Evolutionary conservation across 1,284 basidiomycete genomes (phyloP), one percentile per base, ranked within the genome.

Genomic region (Papiliotrema nemorosa): DNA sequence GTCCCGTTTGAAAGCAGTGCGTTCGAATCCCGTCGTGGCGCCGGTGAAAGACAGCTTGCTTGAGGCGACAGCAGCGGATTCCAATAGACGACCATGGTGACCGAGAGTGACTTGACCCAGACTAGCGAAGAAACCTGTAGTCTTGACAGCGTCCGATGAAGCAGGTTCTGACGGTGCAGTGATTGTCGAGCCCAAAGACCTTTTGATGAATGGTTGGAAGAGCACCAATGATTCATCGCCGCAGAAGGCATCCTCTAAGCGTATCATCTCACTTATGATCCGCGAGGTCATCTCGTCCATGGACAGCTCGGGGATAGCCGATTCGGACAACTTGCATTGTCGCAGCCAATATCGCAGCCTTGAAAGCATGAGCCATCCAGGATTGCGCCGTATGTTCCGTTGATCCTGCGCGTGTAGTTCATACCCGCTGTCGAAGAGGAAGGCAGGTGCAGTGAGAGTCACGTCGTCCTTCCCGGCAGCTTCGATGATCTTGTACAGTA

Each of bases 401-500:
- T 60, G 57, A 44, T 72, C 69, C 26, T 65, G 52, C 10, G 66
- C 58, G 20, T 73, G 71, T 3, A 73, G 59, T n/a, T 62, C 67
- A 50, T 69, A 72, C 1, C 62, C 50, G 16, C 54, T 49, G 31
- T 68, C 67, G 48, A 58, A 57, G 5, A 59, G 55, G 51, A 72
- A 73, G 1, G 50, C 45, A 0, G 70, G 70, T 1, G 57, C 44
- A 5, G 59, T 53, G 2, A 47, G 18, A 1, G 55, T 26, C n/a
- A 52, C 47, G n/a, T 45, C 52, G 14, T 35, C 34, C 5, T 36
- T 41, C 5, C 49, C 31, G 0, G 62, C 61, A 1, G 50, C 50
- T 5, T 49, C 49, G n/a, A 66, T 29, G 3, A 66, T 59, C 24
- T 52, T 49, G 50, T 61, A 64, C 3, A 70, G 42, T 21, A 65